Evolutionary conservation across 345 rosid species (phyloP).

Genomic region (Eucalyptus erythrocorys): DNA sequence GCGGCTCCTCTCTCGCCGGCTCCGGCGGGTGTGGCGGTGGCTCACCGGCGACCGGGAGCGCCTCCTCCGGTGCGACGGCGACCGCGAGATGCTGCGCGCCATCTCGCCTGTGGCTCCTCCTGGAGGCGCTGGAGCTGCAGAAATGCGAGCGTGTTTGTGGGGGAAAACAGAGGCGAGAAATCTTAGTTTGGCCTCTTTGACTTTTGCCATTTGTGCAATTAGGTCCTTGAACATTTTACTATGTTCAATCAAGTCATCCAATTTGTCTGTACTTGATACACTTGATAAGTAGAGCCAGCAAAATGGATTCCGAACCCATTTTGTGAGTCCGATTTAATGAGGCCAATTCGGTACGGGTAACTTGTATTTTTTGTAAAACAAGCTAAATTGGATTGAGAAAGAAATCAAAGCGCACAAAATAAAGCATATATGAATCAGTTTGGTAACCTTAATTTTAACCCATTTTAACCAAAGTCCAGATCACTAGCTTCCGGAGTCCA

Average conservation of each 20-base stretch:
- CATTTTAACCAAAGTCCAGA: background rate
- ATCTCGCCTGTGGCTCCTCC: background rate
- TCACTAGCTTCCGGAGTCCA: no score
- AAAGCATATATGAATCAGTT: accelerated
- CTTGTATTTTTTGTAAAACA: background rate
- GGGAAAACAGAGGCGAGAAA: background rate
- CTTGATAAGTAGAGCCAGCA: background rate
- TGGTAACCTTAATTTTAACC: background rate
- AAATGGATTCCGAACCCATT: background rate
- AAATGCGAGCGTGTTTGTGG: background rate
- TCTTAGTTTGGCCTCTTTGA: background rate
- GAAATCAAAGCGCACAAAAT: background rate
- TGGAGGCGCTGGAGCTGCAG: background rate
- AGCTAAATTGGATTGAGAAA: background rate
- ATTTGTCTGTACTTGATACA: background rate
- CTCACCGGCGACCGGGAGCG: constrained; percentile 15
- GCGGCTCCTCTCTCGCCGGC: constrained; percentile 30
- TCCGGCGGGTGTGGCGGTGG: constrained; percentile 27
- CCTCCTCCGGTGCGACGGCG: constrained; percentile 58
- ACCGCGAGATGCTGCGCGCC: constrained; percentile 52
- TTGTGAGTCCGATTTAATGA: background rate
- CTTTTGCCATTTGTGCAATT: background rate
- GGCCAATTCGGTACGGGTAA: background rate
- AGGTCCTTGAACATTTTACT: background rate
- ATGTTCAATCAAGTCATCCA: background rate